Conservation (phyloP, 1,139 yeast species). For the Candida pseudoviswanathii region DNA sequence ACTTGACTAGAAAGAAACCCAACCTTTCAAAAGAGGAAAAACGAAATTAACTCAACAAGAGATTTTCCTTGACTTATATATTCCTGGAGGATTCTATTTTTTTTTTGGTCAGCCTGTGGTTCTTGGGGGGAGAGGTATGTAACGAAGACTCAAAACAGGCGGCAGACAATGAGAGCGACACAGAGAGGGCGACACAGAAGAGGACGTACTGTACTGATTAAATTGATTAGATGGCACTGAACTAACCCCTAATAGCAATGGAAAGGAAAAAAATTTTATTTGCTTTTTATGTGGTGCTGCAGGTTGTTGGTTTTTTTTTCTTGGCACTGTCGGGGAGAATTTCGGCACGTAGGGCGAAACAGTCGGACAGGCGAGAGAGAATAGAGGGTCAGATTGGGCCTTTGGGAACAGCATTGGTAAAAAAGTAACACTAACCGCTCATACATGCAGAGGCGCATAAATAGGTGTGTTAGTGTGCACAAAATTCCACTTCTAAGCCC, state of each 20-base stretch:
- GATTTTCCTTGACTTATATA: conserved; percentile 1
- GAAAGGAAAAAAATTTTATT: background rate
- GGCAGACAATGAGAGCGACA: too few species aligned
- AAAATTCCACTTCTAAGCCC: background rate
- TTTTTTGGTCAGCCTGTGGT: background rate
- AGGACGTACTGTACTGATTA: conserved; percentile 1
- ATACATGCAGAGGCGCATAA: too few species aligned
- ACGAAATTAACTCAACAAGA: conserved; percentile 3
- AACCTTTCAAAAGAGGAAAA: conserved; percentile 4
- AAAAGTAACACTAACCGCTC: background rate
- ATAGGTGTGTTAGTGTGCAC: background rate
- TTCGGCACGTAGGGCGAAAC: too few species aligned
- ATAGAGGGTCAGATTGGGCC: too few species aligned
- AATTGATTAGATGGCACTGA: conserved; percentile 1
- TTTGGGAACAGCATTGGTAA: conserved; percentile 2
- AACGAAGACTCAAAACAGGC: too few species aligned
- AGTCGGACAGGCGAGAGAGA: background rate
- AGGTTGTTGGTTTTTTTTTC: too few species aligned
- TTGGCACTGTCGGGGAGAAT: background rate
- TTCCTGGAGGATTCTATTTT: background rate
- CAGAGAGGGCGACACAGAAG: too few species aligned
- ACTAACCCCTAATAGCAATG: background rate
- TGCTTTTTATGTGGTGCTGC: background rate
- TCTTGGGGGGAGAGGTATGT: background rate
- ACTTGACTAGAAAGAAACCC: conserved; percentile 10